Base-by-base conservation (phyloP, 768 basidiomycete species). In the Lactarius vividus region DNA sequence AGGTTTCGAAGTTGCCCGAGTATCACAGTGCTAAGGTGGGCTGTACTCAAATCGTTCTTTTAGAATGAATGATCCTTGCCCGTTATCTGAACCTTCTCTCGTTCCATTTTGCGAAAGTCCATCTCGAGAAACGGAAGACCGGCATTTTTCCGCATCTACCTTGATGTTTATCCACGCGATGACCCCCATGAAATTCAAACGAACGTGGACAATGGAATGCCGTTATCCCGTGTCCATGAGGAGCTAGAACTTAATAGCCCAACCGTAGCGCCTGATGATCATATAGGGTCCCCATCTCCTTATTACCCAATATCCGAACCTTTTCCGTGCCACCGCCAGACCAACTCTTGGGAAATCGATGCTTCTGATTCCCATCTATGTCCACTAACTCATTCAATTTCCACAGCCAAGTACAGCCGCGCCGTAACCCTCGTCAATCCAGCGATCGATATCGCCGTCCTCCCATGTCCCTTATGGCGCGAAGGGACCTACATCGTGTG, bases 281-380 rank as follows among this genome's bases (percentile, higher is more conserved):
- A 40, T 57, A 9, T 33, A 39, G 31, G 31, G 29, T 26, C 20
- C n/a, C n/a, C 35, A 33, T 57, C 33, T 11, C n/a, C 35, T 16
- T 26, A n/a, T n/a, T 11, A n/a, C 8, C 35, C 57, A 39, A 57
- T n/a, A 23, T 39, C 57, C 57, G 35, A 57, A 39, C 16, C 1
- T 57, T 33, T 57, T 33, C 57, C 57, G 33, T 57, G 56, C 33
- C 20, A n/a, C 56, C 56, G 37, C 56, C 6, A 8, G 57, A 35
- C 35, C 16, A 56, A 35, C 55, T 35, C 18, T 18, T 56, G 31
- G 55, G 18, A 1, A 1, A 57, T 39, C 35, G n/a, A 15, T 37
- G 20, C 8, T 57, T 16, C 35, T 28, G 23, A 20, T 40, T 28
- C 15, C 35, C 57, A 57, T n/a, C 6, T 37, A 37, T 57, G n/a